Evolutionary conservation across 139 green algal genomes (phyloP).

Genomic region (Pleodorina starrii): DNA sequence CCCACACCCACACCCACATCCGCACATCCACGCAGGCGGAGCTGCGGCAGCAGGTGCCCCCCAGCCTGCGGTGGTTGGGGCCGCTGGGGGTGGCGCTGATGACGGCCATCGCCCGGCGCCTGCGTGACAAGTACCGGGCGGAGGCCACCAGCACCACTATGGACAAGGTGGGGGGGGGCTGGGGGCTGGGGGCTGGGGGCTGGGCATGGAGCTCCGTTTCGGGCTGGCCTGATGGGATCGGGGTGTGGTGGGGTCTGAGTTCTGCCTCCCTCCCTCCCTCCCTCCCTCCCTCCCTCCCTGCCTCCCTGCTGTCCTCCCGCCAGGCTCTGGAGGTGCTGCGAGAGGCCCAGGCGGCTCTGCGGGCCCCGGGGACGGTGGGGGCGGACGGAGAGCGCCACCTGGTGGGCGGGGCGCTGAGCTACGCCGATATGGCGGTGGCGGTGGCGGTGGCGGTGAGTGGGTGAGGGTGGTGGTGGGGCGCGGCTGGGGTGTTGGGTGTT

Average conservation of each 20-base stretch:
- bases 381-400: not conserved
- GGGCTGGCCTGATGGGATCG: too few relatives aligned
- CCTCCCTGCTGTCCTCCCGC: not conserved
- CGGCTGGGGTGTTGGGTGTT: not conserved
- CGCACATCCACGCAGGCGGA: not conserved
- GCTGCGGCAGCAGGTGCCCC: not conserved
- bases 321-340: constrained; percentile 34
- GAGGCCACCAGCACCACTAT: not conserved
- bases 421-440: constrained; percentile 35
- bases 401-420: not conserved
- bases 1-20: too few relatives aligned
- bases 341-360: constrained; percentile 11
- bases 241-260: too few relatives aligned
- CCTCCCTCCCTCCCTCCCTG: not conserved
- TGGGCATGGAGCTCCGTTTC: too few relatives aligned
- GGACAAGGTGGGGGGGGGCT: constrained; percentile 23
- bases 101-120: not conserved
- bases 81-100: not conserved
- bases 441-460: constrained; percentile 21
- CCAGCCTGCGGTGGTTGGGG: constrained; percentile 18
- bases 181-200: too few relatives aligned
- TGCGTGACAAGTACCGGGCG: constrained; percentile 25
- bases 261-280: too few relatives aligned
- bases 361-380: not conserved
- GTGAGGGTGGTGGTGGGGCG: not conserved